Evolutionary conservation across 352 stramenopile genomes (phyloP), one percentile per base, ranked within the genome.

Genomic region (Pythium brassicae): DNA sequence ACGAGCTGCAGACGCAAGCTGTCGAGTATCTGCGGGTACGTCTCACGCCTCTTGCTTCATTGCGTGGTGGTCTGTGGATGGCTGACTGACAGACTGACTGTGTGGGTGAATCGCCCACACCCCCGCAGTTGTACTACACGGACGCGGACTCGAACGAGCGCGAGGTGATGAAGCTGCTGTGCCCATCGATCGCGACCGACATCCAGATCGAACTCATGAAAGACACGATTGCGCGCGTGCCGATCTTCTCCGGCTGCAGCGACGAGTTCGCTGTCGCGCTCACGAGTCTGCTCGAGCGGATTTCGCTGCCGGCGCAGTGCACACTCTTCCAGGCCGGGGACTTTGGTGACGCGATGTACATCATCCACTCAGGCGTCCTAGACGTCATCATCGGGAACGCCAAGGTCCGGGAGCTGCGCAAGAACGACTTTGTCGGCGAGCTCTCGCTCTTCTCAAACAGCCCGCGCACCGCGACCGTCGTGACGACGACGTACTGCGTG

Each of bases 161-260:
- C 17, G 80, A 87, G 51, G 78, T 75, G 17, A 76, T 87, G 37
- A 87, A 82, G 57, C 61, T 79, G 2, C 42, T 92, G 8, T 92
- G 83, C 52, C 69, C 74, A 4, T 92, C 83, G 0, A 82, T 91
- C n/a, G 71, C 74, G 4, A 88, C 78, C 11, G 80, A 92, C 43
- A 86, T 89, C 42, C 81, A 89, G 53, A 78, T 89, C 14, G 77
- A 87, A 42, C 60, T 92, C 2, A 47, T 92, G 27, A 76, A 78
- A 34, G 57, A 61, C 4, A 86, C 66, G 0, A 70, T 92, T 12
- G 56, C 69, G 1, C 54, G 59, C 40, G 79, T 92, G 11, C 70
- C 82, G 6, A 53, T 92, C 10, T 89, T 92, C 34, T 63, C 68
- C 9, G 76, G 66, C 0, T 92, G 82, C 54, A 71, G 49, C 2